phyloP scores from a whole-genome alignment of 495 filamentous ascomycete species.

The Barbatosphaeria neglecta region DNA sequence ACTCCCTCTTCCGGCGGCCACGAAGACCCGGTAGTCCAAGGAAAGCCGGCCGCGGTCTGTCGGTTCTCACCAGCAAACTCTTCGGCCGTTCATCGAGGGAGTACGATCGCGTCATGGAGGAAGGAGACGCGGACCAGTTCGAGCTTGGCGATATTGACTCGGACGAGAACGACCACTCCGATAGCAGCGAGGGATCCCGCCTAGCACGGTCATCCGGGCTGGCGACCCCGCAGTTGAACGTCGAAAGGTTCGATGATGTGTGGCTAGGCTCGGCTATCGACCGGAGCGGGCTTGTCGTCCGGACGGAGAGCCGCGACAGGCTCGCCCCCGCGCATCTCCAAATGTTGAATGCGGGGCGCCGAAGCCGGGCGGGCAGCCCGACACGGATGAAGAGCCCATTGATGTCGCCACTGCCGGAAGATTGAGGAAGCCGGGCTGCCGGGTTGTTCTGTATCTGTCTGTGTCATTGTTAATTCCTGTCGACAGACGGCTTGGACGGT shows the following conservation, averaged over 20 bases:
- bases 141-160: constrained; percentile 58
- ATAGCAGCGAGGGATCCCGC: constrained; percentile 39
- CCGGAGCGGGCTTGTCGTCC: constrained; percentile 59
- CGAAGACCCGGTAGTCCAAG: constrained; percentile 42
- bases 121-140: constrained; percentile 54
- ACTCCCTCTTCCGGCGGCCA: constrained; percentile 36
- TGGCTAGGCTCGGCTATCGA: constrained; percentile 49
- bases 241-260: constrained; percentile 43
- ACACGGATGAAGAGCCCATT: constrained; percentile 54
- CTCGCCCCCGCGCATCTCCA: constrained; percentile 30
- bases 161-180: constrained; percentile 43
- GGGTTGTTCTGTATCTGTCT: background rate
- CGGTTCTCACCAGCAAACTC: constrained; percentile 45
- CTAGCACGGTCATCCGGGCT: constrained; percentile 47
- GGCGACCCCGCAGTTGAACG: constrained; percentile 54
- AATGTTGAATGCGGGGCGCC: constrained; percentile 37
- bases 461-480: background rate
- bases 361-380: constrained; percentile 54
- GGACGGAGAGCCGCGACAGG: constrained; percentile 75
- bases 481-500: background rate
- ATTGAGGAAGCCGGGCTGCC: constrained; percentile 2
- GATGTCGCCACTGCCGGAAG: constrained; percentile 35
- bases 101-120: constrained; percentile 82
- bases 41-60: constrained; percentile 41
- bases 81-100: constrained; percentile 36